phyloP scores from a whole-genome alignment of 2,329 filamentous ascomycete species.

The Amphichorda felina region DNA sequence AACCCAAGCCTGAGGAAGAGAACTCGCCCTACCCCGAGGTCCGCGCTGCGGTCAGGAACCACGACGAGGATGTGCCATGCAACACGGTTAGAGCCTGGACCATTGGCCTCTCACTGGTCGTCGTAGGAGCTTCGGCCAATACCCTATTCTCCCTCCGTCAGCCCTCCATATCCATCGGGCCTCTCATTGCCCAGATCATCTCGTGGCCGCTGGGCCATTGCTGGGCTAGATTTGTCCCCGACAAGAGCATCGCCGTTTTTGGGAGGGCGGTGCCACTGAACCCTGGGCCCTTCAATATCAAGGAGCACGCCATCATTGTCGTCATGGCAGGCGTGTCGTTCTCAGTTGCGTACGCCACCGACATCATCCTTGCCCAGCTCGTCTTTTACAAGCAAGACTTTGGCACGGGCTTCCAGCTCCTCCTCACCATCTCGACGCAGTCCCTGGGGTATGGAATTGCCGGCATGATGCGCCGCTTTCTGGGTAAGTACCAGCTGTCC shows the following conservation, averaged over 20 bases:
- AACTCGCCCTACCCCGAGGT: conserved; percentile 58
- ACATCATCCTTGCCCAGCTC: conserved; percentile 59
- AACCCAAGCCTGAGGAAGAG: conserved; percentile 20
- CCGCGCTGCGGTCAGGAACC: conserved; percentile 50
- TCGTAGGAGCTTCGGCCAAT: conserved; percentile 48
- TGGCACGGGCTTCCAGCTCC: conserved; percentile 52
- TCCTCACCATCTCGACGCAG: conserved; percentile 57
- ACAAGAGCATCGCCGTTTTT: conserved; percentile 34
- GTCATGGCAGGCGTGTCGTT: conserved; percentile 64
- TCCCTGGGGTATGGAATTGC: conserved; percentile 59
- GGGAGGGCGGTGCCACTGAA: conserved; percentile 39
- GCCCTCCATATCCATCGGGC: conserved; percentile 47
- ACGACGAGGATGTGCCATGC: conserved; percentile 52
- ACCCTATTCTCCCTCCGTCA: conserved; percentile 51
- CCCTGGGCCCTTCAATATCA: conserved; percentile 57
- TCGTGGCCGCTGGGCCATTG: conserved; percentile 51
- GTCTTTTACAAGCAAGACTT: conserved; percentile 63
- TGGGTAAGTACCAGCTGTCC: conserved; percentile 28
- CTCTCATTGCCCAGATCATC: conserved; percentile 51
- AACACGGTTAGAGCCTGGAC: conserved; percentile 56
- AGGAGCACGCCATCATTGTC: conserved; percentile 57
- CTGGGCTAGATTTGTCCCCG: conserved; percentile 46
- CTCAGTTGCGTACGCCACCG: conserved; percentile 59
- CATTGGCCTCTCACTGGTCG: conserved; percentile 45
- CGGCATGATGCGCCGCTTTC: conserved; percentile 52